phyloP scores from a whole-genome alignment of 805 yeast species.

The Wickerhamiella spandovensis region DNA sequence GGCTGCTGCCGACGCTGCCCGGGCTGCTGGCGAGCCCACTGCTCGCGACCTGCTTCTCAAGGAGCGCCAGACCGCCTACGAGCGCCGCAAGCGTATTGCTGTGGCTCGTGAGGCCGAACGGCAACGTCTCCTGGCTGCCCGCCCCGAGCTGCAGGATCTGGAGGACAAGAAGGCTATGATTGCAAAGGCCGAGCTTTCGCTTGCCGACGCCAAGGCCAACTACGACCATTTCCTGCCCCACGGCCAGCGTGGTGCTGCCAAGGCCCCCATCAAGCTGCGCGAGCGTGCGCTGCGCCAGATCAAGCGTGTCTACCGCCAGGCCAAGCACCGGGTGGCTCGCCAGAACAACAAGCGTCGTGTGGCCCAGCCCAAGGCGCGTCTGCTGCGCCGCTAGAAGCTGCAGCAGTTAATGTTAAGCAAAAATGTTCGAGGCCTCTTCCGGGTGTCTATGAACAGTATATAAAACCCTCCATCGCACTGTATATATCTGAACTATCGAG shows the following conservation, averaged over 20 bases:
- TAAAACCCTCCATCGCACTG: background rate
- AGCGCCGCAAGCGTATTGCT: constrained; percentile 3
- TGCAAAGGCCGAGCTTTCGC: constrained; percentile 13
- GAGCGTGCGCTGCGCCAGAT: constrained; percentile 18
- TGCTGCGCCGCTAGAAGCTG: background rate
- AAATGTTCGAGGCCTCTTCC: background rate
- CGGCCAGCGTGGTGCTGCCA: constrained; percentile 21
- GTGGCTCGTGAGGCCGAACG: constrained; percentile 8
- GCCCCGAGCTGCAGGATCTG: constrained; percentile 17
- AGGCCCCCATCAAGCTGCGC: constrained; percentile 20
- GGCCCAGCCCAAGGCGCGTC: constrained; percentile 14
- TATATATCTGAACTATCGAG: background rate
- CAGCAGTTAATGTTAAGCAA: background rate
- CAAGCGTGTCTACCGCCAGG: constrained; percentile 18
- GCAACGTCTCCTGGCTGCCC: constrained; percentile 9
- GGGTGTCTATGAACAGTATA: background rate
- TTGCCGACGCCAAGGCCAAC: constrained; percentile 13
- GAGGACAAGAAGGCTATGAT: constrained; percentile 13
- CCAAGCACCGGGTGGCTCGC: constrained; percentile 17
- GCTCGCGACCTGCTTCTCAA: constrained; percentile 5
- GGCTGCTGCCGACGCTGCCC: constrained; percentile 7
- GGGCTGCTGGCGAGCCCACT: constrained; percentile 12
- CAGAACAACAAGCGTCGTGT: constrained; percentile 18
- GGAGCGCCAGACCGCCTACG: constrained; percentile 2
- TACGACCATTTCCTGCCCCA: constrained; percentile 20